Base-by-base conservation (phyloP, 441 rosid species). In the Corymbia citriodora region DNA sequence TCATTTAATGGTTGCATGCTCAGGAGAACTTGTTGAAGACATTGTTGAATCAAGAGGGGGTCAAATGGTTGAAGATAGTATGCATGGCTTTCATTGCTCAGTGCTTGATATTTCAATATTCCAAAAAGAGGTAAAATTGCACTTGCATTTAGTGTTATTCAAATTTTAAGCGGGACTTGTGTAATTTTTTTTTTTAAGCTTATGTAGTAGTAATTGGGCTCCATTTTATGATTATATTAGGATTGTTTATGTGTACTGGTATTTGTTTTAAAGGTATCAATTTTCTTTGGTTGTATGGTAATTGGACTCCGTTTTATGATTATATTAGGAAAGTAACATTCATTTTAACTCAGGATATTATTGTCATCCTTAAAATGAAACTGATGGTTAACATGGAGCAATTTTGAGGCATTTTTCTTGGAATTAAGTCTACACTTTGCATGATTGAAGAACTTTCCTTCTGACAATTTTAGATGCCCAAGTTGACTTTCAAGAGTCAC, bases 71-170 rank as follows among this genome's bases (percentile, higher is more conserved):
- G 93, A 90, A 87, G 89, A 93, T 90, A 93, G 92, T 87, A 90
- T 86, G 91, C 96, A 92, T 91, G 98, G 98, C 83, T 93, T 95
- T 92, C 97, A 96, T 92, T 93, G 95, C 93, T 94, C 97, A 90
- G 93, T 95, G 92, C 96, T 97, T 65, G 95, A 97, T 92, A 95
- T 97, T 90, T 96, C 98, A 90, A 96, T 97, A 93, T 96, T 98
- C 94, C 94, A 93, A 90, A 95, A 93, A 36, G 92, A 97, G 99
- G 99, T 96, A 94, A 91, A 81, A 57, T 63, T 63, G n/a, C 70
- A 29, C 33, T 63, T 3, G 33, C 16, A 29, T 63, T 29, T 63
- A 55, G 7, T 49, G 31, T n/a, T 45, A 13, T 83, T 49, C 33
- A 63, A 2, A 27, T 63, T 63, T 29, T 29, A 27, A 17, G 48